These are phyloP conservation scores for Eucalyptus dawsonii DNA, from an alignment of 345 rosid genomes.

Conservation along the genomic window DNA sequence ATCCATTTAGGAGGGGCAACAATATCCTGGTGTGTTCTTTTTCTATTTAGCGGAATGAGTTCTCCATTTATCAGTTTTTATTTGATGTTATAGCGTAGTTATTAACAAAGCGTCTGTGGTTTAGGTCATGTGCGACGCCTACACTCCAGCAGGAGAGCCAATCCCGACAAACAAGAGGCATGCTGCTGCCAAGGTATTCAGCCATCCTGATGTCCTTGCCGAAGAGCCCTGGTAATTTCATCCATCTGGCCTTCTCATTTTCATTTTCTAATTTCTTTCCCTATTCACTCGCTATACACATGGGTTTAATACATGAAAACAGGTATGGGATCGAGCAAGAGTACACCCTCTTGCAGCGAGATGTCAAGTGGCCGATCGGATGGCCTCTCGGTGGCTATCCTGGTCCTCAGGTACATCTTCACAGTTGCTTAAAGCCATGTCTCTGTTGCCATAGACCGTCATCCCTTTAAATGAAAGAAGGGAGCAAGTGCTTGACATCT, in stretches of 20 bases:
- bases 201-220: constrained; percentile 48
- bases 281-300: background rate
- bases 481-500: background rate
- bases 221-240: constrained; percentile 57
- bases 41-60: background rate
- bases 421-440: background rate
- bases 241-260: background rate
- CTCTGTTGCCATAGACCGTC: background rate
- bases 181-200: constrained; percentile 64
- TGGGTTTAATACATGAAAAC: background rate
- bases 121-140: constrained; percentile 90
- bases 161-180: constrained; percentile 77
- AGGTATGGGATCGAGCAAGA: constrained; percentile 90
- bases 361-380: constrained; percentile 87
- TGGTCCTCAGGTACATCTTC: constrained; percentile 61
- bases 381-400: constrained; percentile 92
- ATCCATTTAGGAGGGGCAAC: constrained; percentile 88
- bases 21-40: constrained; percentile 54
- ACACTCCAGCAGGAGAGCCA: constrained; percentile 85
- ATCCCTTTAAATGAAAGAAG: background rate
- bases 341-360: constrained; percentile 77
- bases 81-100: background rate
- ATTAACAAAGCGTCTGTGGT: background rate
- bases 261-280: background rate
- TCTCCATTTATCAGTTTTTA: background rate